These are phyloP conservation scores for Metarhizium guizhouense DNA, from an alignment of 2,329 filamentous ascomycete genomes.

Conservation along the genomic window DNA sequence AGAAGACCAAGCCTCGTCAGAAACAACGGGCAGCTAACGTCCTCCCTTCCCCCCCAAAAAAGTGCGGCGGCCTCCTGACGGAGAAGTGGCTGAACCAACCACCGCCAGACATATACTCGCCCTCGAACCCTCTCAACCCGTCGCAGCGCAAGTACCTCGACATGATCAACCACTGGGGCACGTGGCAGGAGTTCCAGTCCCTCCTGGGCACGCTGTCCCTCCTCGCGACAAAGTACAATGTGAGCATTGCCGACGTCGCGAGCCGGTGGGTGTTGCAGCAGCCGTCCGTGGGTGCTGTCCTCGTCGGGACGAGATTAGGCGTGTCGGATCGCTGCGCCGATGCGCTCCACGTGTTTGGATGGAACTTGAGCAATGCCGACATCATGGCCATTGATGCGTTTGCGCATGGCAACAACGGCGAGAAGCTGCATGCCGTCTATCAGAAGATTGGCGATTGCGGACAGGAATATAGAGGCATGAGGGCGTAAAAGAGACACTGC, in stretches of 20 bases:
- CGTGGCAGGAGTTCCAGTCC: conserved; percentile 8
- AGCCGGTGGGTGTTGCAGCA: no score
- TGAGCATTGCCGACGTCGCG: no score
- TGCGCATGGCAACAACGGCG: conserved; percentile 8
- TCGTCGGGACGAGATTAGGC: no score
- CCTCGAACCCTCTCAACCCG: conserved; percentile 20
- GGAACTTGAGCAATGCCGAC: conserved; percentile 12
- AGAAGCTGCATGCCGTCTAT: conserved; percentile 17
- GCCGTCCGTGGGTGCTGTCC: no score
- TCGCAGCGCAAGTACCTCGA: conserved; percentile 17
- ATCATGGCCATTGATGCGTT: conserved; percentile 14
- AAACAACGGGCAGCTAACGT: no score
- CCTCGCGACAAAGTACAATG: no score
- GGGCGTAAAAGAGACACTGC: background rate
- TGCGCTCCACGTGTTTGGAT: conserved; percentile 13
- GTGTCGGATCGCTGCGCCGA: conserved; percentile 10
- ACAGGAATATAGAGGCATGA: conserved; percentile 13
- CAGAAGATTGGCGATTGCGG: conserved; percentile 21
- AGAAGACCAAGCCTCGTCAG: no score
- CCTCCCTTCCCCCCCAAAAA: no score
- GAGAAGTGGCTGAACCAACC: conserved; percentile 21
- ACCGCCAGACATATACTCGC: conserved; percentile 22
- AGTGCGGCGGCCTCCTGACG: conserved; percentile 20
- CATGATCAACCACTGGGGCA: conserved; percentile 30
- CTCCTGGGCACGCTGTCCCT: no score